phyloP scores from a whole-genome alignment of 257 asterid species.

The Capsicum pubescens region DNA sequence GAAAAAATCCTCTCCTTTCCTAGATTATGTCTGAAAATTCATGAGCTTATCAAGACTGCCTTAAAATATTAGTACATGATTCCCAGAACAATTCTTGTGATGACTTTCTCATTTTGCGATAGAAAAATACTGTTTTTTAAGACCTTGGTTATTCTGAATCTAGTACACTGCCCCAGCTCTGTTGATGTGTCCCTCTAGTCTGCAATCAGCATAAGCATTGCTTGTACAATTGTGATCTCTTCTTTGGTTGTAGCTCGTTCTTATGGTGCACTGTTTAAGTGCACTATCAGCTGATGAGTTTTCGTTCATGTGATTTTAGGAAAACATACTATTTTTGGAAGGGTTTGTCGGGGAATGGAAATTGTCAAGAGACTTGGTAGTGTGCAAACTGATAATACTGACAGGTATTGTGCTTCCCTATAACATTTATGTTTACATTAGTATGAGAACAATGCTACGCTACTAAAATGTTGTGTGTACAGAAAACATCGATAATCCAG shows the following conservation, averaged over 20 bases:
- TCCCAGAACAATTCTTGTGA: background rate
- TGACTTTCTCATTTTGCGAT: background rate
- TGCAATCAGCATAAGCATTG: constrained; percentile 13
- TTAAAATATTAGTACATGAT: background rate
- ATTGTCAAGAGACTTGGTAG: constrained; percentile 94
- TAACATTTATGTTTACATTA: background rate
- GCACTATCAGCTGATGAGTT: constrained; percentile 23
- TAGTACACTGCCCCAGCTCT: background rate
- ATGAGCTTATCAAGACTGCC: background rate
- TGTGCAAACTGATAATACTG: constrained; percentile 96
- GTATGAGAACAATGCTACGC: background rate
- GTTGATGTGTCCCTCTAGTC: background rate
- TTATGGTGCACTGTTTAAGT: constrained; percentile 8
- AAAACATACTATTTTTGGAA: constrained; percentile 93
- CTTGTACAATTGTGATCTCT: background rate
- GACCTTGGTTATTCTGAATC: background rate
- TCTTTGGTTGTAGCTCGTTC: constrained; percentile 14
- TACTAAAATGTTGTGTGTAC: background rate
- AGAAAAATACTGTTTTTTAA: background rate
- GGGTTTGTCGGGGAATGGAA: constrained; percentile 96
- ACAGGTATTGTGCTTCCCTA: constrained; percentile 55
- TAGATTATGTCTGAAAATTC: constrained; percentile 4
- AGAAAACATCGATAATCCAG: background rate
- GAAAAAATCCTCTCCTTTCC: background rate
- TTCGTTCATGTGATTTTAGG: constrained; percentile 50